Evolutionary conservation across 2,329 filamentous ascomycete species (phyloP), one percentile per base, ranked within the genome.

Genomic region (Trichoderma polysporum): DNA sequence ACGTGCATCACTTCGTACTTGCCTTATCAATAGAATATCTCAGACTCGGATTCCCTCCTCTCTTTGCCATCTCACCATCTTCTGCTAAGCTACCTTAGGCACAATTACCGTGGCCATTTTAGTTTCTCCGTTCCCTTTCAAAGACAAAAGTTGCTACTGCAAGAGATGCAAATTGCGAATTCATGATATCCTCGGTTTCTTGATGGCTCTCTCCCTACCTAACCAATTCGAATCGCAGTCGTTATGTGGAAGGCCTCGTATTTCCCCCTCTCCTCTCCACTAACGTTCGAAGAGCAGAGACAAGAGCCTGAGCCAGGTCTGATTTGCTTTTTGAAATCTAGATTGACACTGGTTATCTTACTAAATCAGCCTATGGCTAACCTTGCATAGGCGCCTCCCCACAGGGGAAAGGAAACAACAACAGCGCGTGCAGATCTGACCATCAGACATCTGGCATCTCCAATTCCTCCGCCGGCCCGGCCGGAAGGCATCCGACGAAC

Each of bases 401-500:
- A 39, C 47, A 31, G 35, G 39, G 49, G 17, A 27, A 52, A 61
- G 25, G 19, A 61, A 52, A 19, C 25, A 52, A 19, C 47, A 45
- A 47, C 33, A 50, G 25, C 29, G 33, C 45, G 10, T 37, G 53
- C 41, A 59, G 63, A 59, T 58, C 54, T 33, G 29, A 52, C 37
- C 10, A 25, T 60, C 47, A 45, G 33, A 49, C 57, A 54, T 54
- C 27, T 60, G 47, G 29, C 47, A 22, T 49, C 35, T 25, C 27
- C 56, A 41, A 31, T 41, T 54, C 25, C 45, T 59, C 35, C 22
- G 27, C 56, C 56, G 64, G 64, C 25, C 64, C 56, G 56, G 47
- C 64, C 64, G 47, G 56, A 59, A 66, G 35, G 27, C 47, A 66
- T 47, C 64, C 64, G 64, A 22, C 19, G 49, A 39, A 25, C 61